Percentiles rank a stretch among this genome's conserved stretches.
These are phyloP conservation scores for Berkeleyomyces rouxiae DNA, from an alignment of 2,329 filamentous ascomycete genomes.

Conservation along the genomic window DNA sequence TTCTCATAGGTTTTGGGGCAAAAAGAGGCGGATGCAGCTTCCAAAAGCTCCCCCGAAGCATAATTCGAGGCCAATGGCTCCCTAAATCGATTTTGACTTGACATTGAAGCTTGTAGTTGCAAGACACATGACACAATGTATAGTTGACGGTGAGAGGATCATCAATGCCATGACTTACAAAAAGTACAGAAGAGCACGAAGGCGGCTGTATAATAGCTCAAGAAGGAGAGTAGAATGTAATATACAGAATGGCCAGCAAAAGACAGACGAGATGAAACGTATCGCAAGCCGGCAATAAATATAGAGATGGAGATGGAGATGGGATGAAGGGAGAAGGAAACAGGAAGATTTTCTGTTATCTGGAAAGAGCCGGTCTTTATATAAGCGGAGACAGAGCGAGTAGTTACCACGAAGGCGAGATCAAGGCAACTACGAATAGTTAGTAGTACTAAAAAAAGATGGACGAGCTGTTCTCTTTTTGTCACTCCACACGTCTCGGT, in stretches of 20 bases:
- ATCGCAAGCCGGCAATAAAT: background rate
- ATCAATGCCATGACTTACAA: background rate
- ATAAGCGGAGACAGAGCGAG: background rate
- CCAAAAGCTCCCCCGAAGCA: background rate
- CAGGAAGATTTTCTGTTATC: background rate
- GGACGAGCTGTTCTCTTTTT: background rate
- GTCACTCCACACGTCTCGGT: background rate
- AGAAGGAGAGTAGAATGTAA: background rate
- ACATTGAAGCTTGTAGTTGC: background rate
- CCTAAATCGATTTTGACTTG: background rate
- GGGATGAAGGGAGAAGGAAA: background rate
- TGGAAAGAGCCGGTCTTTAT: background rate
- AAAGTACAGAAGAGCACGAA: background rate
- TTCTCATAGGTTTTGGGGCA: background rate
- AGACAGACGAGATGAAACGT: background rate
- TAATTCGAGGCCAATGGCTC: background rate
- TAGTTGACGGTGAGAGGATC: background rate
- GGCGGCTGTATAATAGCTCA: background rate
- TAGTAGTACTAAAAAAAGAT: background rate
- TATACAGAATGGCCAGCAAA: background rate
- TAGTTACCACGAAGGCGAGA: background rate
- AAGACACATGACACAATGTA: background rate
- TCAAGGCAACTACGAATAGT: background rate
- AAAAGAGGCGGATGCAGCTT: background rate
- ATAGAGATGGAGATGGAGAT: background rate